Base-by-base conservation (phyloP, 1,284 basidiomycete genomes). In the Trichosporon sp. region DNA sequence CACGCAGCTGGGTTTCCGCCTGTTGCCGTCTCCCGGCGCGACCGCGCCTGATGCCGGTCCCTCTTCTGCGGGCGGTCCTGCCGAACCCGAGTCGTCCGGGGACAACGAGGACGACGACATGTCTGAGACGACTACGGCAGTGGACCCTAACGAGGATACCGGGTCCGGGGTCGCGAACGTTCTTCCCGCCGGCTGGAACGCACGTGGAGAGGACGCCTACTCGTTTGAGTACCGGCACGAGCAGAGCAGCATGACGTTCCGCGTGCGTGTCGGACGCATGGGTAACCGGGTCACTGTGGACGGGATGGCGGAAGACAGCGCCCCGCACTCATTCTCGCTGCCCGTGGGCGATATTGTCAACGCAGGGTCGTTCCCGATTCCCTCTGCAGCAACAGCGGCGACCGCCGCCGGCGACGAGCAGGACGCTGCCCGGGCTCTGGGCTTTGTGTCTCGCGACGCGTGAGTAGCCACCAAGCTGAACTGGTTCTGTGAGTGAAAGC, bases 291-390 rank as follows among this genome's bases (percentile, higher is more conserved):
- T 82, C 0, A 78, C 85, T 69, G 76, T 86, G 12, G 84, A 84
- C 65, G 85, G 79, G 1, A 84, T 84, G 73, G 84, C 84, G 0
- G 83, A 86, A 85, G 84, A 86, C 66, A 83, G 84, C 59, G 80
- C 82, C 48, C 86, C 86, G 2, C 77, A 83, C 70, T 83, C 83
- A 2, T 70, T 86, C 68, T 82, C 82, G 5, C 59, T 82, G 3
- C 71, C 83, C 1, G 72, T 81, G 1, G 69, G 70, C 4, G 86
- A 87, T 65, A 38, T 86, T 0, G 68, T 83, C 7, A 74, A 82
- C 38, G 70, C 78, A 4, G 77, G 83, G 0, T 69, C 75, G 1
- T 83, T 83, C 75, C 81, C 81, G 7, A 77, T 81, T 21, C 81
- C 81, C 1, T 77, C 80, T 37, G 72, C 76, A 1, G 75, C 80